A percentile compares a stretch with the other conserved stretches of the same genome.
phyloP scores from a whole-genome alignment of 106 monocot genomes.

The Gastrodia elata region DNA sequence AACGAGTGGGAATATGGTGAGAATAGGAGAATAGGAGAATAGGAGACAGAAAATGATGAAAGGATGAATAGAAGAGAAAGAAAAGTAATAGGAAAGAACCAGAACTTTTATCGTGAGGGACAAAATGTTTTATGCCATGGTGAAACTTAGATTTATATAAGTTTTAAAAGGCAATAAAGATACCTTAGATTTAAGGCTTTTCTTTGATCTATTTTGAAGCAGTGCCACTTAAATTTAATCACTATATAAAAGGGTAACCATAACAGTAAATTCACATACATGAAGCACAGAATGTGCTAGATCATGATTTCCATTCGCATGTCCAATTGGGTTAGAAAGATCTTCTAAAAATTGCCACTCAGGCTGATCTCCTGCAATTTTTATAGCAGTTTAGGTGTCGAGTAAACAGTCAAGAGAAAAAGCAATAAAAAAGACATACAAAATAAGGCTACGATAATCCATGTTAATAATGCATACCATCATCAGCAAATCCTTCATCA shows the following conservation, averaged over 20 bases:
- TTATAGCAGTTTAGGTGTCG: background rate
- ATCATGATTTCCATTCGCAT: slow-evolving; percentile 60
- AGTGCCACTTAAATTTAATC: background rate
- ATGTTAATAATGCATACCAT: slow-evolving; percentile 13
- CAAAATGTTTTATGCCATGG: background rate
- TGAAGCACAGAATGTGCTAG: slow-evolving; percentile 52
- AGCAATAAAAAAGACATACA: background rate
- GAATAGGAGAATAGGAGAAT: background rate
- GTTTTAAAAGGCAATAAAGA: background rate
- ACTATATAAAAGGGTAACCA: background rate
- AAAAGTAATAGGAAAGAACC: background rate
- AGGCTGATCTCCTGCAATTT: slow-evolving; percentile 30
- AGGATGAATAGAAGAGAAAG: background rate
- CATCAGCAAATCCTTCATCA: slow-evolving; percentile 32
- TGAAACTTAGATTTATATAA: background rate
- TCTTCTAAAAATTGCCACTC: slow-evolving; percentile 43
- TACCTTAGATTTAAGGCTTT: background rate
- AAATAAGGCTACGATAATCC: background rate
- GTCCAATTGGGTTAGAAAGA: slow-evolving; percentile 55
- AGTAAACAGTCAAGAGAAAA: background rate
- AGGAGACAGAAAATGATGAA: background rate
- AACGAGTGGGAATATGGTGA: background rate
- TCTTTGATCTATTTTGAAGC: background rate
- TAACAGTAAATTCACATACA: slow-evolving; percentile 21
- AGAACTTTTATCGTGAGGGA: background rate